Evolutionary conservation across 495 filamentous ascomycete genomes (phyloP), one percentile per base, ranked within the genome.

Genomic region (Letharia lupina): DNA sequence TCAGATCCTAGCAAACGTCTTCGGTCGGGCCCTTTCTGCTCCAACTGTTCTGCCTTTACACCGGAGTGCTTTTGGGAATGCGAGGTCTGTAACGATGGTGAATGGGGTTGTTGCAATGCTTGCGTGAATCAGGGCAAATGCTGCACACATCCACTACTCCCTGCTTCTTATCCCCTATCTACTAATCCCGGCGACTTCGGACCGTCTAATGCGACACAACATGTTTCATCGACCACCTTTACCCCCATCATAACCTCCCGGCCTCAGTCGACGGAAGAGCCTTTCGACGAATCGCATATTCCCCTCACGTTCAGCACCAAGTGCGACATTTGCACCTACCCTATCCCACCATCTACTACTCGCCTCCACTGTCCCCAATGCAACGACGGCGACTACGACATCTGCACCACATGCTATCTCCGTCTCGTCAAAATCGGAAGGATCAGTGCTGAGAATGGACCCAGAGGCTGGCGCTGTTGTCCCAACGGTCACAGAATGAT

Each of bases 51-150:
- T n/a, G 79, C 82, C 0, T 86, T 83, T 74, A 79, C 90, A 0
- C 91, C 94, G 66, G 81, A 86, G 33, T 90, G 88, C 72, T 91
- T 87, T 72, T 96, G 91, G 91, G 84, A 87, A 65, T 96, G 92
- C 74, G 83, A 84, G 63, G 69, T 79, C 47, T 96, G 92, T 75
- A 95, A 96, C 70, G 87, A 93, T 63, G 91, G 89, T 37, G 91
- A 92, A 70, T 96, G 91, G 92, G 92, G 92, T 1, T 96, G 90
- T 70, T 96, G 92, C 76, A 87, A 88, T 66, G 72, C 75, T 64
- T 96, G 92, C 71, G 90, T 96, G 39, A 90, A 90, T 57, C 84
- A 85, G 74, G 89, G 87, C 16, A 79, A 79, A 54, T 86, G 84
- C 68, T 96, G 92, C 76, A 89, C 85, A 0, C 92, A 96, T 71